A percentile compares a stretch with the other conserved stretches of the same genome.
Conservation (phyloP, 805 yeast species). For the Hanseniaspora opuntiae region DNA sequence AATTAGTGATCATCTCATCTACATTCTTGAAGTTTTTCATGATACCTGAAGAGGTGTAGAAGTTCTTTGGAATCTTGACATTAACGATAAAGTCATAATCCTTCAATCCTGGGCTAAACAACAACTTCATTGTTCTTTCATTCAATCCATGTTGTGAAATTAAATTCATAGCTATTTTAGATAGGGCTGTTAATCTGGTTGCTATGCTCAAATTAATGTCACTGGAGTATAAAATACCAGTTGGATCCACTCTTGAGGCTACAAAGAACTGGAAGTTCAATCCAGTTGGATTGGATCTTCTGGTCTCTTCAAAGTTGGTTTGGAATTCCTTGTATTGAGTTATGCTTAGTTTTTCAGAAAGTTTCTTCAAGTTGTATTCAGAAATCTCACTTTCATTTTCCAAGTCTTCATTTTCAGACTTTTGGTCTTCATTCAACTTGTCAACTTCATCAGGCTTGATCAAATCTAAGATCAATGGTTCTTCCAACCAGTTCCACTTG, state of each 20-base stretch:
- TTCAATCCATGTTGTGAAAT: slow-evolving; percentile 34
- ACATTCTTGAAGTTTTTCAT: slow-evolving; percentile 49
- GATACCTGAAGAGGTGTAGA: slow-evolving; percentile 43
- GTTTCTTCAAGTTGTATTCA: slow-evolving; percentile 29
- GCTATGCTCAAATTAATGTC: slow-evolving; percentile 61
- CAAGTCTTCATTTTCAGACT: slow-evolving; percentile 22
- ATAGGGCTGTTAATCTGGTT: slow-evolving; percentile 72
- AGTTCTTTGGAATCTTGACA: slow-evolving; percentile 33
- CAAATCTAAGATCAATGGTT: slow-evolving; percentile 67
- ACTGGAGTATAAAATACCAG: slow-evolving; percentile 74
- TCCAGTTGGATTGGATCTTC: slow-evolving; percentile 73
- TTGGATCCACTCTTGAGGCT: slow-evolving; percentile 70
- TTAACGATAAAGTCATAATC: slow-evolving; percentile 75
- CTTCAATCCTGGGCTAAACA: slow-evolving; percentile 68
- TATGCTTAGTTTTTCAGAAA: slow-evolving; percentile 50
- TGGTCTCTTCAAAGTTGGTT: slow-evolving; percentile 49
- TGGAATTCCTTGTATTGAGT: slow-evolving; percentile 49
- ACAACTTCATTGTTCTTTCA: slow-evolving; percentile 33
- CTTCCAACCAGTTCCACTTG: slow-evolving; percentile 89
- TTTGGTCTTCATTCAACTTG: slow-evolving; percentile 15
- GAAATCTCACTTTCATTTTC: slow-evolving; percentile 22
- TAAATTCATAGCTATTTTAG: slow-evolving; percentile 57
- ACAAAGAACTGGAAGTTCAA: slow-evolving; percentile 67
- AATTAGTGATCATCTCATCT: slow-evolving; percentile 21
- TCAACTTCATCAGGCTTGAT: slow-evolving; percentile 32